Evolutionary conservation across 495 filamentous ascomycete genomes (phyloP).

Genomic region (Trichodelitschia bisporula): DNA sequence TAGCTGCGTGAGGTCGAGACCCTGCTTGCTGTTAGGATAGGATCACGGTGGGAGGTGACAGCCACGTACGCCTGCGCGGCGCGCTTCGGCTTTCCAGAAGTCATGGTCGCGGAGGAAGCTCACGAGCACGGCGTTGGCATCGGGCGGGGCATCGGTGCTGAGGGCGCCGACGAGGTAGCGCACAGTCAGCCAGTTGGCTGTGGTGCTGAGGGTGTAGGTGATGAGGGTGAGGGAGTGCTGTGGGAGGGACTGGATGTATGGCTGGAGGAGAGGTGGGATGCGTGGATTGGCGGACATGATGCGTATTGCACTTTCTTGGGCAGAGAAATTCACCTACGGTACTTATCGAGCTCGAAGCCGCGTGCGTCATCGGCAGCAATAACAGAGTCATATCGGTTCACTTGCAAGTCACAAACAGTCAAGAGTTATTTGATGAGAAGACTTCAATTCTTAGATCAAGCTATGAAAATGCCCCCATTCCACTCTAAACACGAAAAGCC

Average conservation of each 20-base stretch:
- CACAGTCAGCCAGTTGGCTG: constrained; percentile 16
- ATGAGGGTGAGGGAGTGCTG: constrained; percentile 38
- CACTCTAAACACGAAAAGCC: too few relatives aligned
- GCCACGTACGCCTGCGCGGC: constrained; percentile 7
- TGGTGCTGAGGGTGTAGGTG: constrained; percentile 26
- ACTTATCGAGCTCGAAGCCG: too few relatives aligned
- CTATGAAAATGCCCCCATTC: too few relatives aligned
- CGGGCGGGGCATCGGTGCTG: neutral
- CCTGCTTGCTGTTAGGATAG: constrained; percentile 17
- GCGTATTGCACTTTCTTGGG: too few relatives aligned
- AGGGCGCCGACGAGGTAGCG: constrained; percentile 31
- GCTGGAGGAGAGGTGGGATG: constrained; percentile 42
- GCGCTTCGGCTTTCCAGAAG: constrained; percentile 36
- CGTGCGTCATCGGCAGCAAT: too few relatives aligned
- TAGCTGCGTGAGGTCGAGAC: constrained; percentile 42
- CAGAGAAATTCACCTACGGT: too few relatives aligned
- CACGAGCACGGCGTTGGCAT: constrained; percentile 26
- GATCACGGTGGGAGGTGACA: constrained; percentile 6
- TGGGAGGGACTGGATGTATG: constrained; percentile 28
- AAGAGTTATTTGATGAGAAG: too few relatives aligned
- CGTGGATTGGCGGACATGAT: too few relatives aligned
- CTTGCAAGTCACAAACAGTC: too few relatives aligned
- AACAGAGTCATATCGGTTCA: too few relatives aligned
- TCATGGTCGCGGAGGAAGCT: constrained; percentile 51
- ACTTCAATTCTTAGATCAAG: too few relatives aligned